Base-by-base conservation (phyloP, 371 early-diverging fungal genomes). In the Mucor racemosus region DNA sequence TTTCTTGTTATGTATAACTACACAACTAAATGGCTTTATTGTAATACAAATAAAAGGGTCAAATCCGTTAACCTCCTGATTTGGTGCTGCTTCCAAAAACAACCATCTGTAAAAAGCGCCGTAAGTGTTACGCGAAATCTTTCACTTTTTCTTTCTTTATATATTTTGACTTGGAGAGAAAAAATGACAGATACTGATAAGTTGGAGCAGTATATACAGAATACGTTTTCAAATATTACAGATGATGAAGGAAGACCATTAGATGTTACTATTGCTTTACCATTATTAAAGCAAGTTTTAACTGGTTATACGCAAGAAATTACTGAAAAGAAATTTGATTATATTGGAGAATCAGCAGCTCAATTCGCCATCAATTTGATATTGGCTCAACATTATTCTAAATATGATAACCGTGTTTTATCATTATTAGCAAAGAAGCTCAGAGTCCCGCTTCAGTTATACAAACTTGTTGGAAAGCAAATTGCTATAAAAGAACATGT, bases 21-120 rank as follows among this genome's bases (percentile, higher is more conserved):
- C 15, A 9, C 44, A 33, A 33, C 60, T 33, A 44, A n/a, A n/a
- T 44, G 44, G 54, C 48, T 48, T 8, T 48, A 19, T 34, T 62
- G 61, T 60, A 46, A 36, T 38, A 62, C 62, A 66, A 39, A 58
- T 48, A 65, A 65, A 44, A 40, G 14, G 62, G 53, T 39, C 35
- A 50, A 50, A 46, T 48, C 46, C 48, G 53, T 19, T 50, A 17
- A 34, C 9, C 54, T 54, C 33, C 54, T 33, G 54, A 54, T 54
- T 54, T 54, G 34, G 54, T 7, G 48, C 48, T 19, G 48, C 19
- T 6, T 21, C 48, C 48, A 48, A 48, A 42, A 48, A 48, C 48
- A 48, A 48, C 21, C 21, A 48, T n/a, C 48, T 48, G n/a, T n/a
- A 48, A 48, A 48, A 48, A 48, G 46, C 21, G 21, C n/a, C n/a